Conservation (phyloP, 2,329 filamentous ascomycete genomes). For the Leptodontidium sp. region DNA sequence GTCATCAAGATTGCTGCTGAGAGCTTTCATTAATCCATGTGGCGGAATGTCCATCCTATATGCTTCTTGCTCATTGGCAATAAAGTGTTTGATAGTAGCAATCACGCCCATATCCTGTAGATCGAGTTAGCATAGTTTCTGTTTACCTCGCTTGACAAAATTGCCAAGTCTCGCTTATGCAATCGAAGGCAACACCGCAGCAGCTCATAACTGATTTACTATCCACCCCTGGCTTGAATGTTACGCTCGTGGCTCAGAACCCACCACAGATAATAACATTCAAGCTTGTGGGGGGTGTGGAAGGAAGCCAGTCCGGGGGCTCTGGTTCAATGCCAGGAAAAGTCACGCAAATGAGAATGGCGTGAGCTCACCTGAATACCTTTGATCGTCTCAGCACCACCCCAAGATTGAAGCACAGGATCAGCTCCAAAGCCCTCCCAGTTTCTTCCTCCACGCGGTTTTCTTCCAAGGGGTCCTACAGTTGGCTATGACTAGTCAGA, state of each 20-base stretch:
- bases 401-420: slow-evolving; percentile 67
- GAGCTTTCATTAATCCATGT: slow-evolving; percentile 46
- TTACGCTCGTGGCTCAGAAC: no score
- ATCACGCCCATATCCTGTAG: slow-evolving; percentile 46
- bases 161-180: no score
- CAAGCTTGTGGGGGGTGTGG: no score
- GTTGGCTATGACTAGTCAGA: slow-evolving; percentile 42
- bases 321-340: background rate
- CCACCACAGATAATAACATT: no score
- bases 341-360: background rate
- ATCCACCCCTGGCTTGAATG: no score
- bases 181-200: no score
- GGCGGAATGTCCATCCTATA: slow-evolving; percentile 45
- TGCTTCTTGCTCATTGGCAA: slow-evolving; percentile 56
- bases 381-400: slow-evolving; percentile 59
- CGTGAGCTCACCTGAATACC: slow-evolving; percentile 57
- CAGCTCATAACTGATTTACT: no score
- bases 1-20: slow-evolving; percentile 62
- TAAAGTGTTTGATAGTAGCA: slow-evolving; percentile 64
- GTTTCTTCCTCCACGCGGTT: slow-evolving; percentile 75
- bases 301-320: no score
- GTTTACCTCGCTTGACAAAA: background rate
- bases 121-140: background rate
- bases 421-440: slow-evolving; percentile 81
- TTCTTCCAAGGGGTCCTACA: slow-evolving; percentile 75